These are phyloP conservation scores for Penicillium herquei DNA, from an alignment of 495 filamentous ascomycete genomes.

Conservation along the genomic window DNA sequence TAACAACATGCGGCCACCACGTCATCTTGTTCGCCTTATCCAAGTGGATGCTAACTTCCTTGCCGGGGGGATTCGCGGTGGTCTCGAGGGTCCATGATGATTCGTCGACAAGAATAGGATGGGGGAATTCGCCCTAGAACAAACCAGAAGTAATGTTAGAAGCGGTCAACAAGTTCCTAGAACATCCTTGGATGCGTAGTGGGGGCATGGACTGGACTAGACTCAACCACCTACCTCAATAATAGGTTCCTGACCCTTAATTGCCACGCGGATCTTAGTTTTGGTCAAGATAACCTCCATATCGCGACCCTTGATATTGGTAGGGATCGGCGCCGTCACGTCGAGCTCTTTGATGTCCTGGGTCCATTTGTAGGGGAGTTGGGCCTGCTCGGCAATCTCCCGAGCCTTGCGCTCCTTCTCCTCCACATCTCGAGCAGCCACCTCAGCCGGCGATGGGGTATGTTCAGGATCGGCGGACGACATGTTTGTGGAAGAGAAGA, in stretches of 20 bases:
- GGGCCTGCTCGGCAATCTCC: slow-evolving; percentile 84
- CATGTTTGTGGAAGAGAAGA: slow-evolving; percentile 5
- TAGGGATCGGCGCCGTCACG: slow-evolving; percentile 70
- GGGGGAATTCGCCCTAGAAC: slow-evolving; percentile 75
- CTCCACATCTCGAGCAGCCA: slow-evolving; percentile 46
- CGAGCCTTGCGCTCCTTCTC: slow-evolving; percentile 71
- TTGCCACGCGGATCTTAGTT: slow-evolving; percentile 70
- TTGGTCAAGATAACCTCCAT: slow-evolving; percentile 81
- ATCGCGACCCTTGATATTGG: slow-evolving; percentile 80
- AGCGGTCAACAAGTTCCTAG: background rate
- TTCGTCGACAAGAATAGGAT: slow-evolving; percentile 78
- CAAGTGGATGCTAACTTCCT: slow-evolving; percentile 83
- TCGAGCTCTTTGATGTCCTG: slow-evolving; percentile 94
- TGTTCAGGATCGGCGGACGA: slow-evolving; percentile 32
- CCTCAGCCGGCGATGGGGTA: slow-evolving; percentile 51
- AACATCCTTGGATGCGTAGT: background rate
- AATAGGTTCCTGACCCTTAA: slow-evolving; percentile 86
- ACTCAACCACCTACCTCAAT: slow-evolving; percentile 62
- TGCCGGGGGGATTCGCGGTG: slow-evolving; percentile 56
- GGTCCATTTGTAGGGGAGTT: slow-evolving; percentile 95
- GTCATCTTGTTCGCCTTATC: slow-evolving; percentile 97
- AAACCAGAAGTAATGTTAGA: background rate
- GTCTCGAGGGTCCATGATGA: slow-evolving; percentile 91
- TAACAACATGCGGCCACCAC: slow-evolving; percentile 95
- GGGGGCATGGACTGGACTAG: background rate